phyloP scores from a whole-genome alignment of 2,329 filamentous ascomycete species.

The Coniochaeta ligniaria region DNA sequence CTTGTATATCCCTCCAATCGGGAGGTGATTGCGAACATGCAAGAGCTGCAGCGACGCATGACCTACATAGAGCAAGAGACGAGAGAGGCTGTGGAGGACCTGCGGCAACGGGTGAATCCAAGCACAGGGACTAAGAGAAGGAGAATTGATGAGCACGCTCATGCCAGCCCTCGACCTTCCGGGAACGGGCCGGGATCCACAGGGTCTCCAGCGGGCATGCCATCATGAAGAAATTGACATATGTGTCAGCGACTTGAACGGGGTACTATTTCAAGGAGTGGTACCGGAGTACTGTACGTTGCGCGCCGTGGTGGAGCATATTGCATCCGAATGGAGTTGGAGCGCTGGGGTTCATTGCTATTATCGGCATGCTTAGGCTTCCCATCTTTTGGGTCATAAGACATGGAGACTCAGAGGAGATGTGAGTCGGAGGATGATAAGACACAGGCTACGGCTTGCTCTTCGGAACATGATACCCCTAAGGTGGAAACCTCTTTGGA shows the following conservation, averaged over 20 bases:
- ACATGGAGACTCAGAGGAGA: not conserved
- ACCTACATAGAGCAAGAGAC: not conserved
- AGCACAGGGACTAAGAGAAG: not conserved
- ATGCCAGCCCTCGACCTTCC: not conserved
- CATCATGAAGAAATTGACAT: not conserved
- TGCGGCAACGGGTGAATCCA: conserved; percentile 4
- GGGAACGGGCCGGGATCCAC: not conserved
- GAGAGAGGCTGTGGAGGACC: not conserved
- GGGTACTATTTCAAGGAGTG: not conserved
- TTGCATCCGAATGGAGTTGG: not conserved
- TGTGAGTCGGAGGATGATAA: no score
- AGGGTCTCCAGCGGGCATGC: not conserved
- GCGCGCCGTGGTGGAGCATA: not conserved
- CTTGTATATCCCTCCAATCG: conserved; percentile 15
- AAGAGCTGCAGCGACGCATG: conserved; percentile 1
- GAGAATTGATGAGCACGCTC: not conserved
- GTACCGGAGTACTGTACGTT: not conserved
- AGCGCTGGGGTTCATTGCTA: not conserved
- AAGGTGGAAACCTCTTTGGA: not conserved
- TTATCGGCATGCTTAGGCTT: not conserved
- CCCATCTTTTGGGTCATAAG: not conserved
- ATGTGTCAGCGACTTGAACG: not conserved
- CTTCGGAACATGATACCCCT: not conserved
- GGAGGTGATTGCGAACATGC: conserved; percentile 8
- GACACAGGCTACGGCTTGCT: not conserved